phyloP scores from a whole-genome alignment of 805 yeast genomes.

The Scheffersomyces coipomensis region DNA sequence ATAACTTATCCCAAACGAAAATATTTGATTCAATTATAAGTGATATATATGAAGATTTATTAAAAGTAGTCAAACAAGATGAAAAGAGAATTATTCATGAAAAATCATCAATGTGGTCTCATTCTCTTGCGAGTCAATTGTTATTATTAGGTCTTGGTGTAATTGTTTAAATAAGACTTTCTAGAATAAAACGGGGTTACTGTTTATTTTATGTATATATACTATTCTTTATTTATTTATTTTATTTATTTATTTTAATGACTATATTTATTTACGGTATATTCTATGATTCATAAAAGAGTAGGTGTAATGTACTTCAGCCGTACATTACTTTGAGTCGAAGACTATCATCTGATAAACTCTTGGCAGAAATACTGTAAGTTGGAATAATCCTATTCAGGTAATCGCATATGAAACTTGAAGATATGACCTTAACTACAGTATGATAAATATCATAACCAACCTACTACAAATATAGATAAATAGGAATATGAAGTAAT shows the following conservation, averaged over 20 bases:
- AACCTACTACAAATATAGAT: too few relatives aligned
- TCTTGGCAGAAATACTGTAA: too few relatives aligned
- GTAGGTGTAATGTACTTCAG: neutral
- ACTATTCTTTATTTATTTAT: neutral
- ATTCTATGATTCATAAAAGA: too few relatives aligned
- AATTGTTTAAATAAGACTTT: constrained; percentile 35
- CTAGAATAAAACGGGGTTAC: neutral
- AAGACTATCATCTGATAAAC: too few relatives aligned
- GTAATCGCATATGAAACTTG: too few relatives aligned
- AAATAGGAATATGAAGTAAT: too few relatives aligned
- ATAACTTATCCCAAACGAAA: constrained; percentile 40
- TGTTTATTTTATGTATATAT: neutral
- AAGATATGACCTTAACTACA: too few relatives aligned
- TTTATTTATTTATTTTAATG: neutral
- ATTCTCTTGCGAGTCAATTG: constrained; percentile 57
- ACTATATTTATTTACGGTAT: constrained; percentile 5
- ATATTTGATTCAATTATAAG: constrained; percentile 51
- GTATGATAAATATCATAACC: too few relatives aligned
- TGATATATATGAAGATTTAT: constrained; percentile 57
- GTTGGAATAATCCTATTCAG: too few relatives aligned
- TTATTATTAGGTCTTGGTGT: constrained; percentile 60
- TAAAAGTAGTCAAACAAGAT: constrained; percentile 53
- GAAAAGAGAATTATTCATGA: constrained; percentile 45
- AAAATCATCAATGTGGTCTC: constrained; percentile 56
- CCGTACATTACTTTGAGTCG: too few relatives aligned